phyloP scores from a whole-genome alignment of 2,329 filamentous ascomycete genomes.

The Triangularia setosa region DNA sequence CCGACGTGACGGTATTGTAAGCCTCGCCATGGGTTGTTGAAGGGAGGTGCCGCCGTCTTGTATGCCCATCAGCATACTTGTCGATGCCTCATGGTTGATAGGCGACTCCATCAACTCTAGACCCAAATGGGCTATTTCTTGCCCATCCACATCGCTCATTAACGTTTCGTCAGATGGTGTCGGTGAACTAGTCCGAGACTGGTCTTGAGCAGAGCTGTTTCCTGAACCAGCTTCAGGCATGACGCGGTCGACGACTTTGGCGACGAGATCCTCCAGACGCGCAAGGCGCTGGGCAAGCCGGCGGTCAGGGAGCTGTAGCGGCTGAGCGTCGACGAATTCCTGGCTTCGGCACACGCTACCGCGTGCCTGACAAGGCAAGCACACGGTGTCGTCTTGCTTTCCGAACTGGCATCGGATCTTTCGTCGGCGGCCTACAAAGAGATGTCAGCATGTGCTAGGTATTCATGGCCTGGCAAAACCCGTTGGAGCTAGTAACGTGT shows the following conservation, averaged over 20 bases:
- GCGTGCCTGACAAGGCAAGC: conserved; percentile 42
- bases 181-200: not conserved
- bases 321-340: conserved; percentile 38
- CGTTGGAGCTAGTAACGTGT: not conserved
- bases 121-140: not conserved
- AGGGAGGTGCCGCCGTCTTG: not conserved
- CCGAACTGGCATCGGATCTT: conserved; percentile 47
- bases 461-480: not conserved
- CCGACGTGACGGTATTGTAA: not conserved
- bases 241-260: conserved; percentile 41
- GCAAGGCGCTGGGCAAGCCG: conserved; percentile 41
- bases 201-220: not conserved
- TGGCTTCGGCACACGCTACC: conserved; percentile 42
- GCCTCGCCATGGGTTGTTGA: not conserved
- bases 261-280: conserved; percentile 45
- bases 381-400: conserved; percentile 36
- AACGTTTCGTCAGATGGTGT: not conserved
- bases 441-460: not conserved
- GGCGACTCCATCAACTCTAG: not conserved
- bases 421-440: conserved; percentile 36
- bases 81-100: not conserved
- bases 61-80: not conserved
- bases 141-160: not conserved
- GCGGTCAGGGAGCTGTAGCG: conserved; percentile 33
- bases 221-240: conserved; percentile 22